Evolutionary conservation across 192 early-diverging fungal genomes (phyloP), one percentile per base, ranked within the genome.

Genomic region (Bifiguratus adelaidae): DNA sequence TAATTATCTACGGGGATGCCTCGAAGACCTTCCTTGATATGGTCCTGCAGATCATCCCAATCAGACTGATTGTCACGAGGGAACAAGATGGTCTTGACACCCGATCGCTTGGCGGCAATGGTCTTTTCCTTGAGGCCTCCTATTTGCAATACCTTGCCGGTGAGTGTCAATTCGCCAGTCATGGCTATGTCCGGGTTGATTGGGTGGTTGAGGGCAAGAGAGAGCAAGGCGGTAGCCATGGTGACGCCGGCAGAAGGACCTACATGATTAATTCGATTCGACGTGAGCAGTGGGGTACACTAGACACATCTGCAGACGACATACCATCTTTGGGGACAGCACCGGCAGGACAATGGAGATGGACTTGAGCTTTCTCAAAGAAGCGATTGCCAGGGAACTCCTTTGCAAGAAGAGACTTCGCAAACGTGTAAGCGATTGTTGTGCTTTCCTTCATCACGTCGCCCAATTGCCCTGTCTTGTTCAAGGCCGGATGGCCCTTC

Each of bases 401-500:
- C 12, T 62, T 68, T 28, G 74, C 77, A 54, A 95, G 50, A 26
- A 94, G 63, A 20, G 89, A 77, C 57, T 88, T 88, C n/a, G 91
- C 84, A 70, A 76, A 99, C 1, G 95, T 96, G 71, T 99, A 99
- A 0, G 95, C 92, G 46, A 99, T 92, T 9, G 79, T 85, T 6
- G 85, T 80, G 19, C 85, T 89, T 61, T 99, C 95, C 73, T 99
- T 99, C 93, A 99, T 99, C 25, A 99, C 95, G 61, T 95, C 92
- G 34, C 95, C 95, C 59, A 99, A 73, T 66, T 99, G 93, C 15
- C 93, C 95, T 3, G 95, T 98, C 36, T 82, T 83, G 44, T 81
- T 73, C 41, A 99, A 76, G 7, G 72, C 47, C 24, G 67, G 66
- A 18, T 55, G 66, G 9, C 70, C 75, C 38, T 68, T 73, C 15